A percentile compares a stretch with the other conserved stretches of the same genome.
Conservation (phyloP, 2,329 filamentous ascomycete species). For the Thielaviopsis euricoi region DNA sequence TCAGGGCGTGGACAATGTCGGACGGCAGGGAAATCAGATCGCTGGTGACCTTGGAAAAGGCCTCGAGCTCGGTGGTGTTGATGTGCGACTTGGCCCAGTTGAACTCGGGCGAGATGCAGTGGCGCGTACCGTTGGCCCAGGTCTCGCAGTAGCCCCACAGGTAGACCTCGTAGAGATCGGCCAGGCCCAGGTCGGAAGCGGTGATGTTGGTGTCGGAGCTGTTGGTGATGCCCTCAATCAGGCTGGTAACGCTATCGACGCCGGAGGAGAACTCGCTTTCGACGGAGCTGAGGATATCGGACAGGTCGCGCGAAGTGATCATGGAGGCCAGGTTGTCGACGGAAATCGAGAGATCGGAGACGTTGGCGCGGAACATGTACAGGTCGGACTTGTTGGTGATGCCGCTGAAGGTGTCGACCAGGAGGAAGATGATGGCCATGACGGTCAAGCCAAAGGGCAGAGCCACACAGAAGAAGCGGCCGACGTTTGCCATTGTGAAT, state of each 20-base stretch:
- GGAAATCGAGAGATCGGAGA: conserved; percentile 27
- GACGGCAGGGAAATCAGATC: conserved; percentile 49
- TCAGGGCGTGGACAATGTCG: conserved; percentile 48
- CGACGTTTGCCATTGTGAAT: conserved; percentile 37
- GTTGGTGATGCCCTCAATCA: conserved; percentile 11
- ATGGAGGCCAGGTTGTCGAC: conserved; percentile 13
- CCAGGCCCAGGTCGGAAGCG: conserved; percentile 42
- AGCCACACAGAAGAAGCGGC: conserved; percentile 72
- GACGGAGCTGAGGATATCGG: conserved; percentile 37
- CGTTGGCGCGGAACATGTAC: conserved; percentile 44
- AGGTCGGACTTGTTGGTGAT: conserved; percentile 35
- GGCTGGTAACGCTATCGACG: conserved; percentile 28
- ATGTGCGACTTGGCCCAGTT: conserved; percentile 64
- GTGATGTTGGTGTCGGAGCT: conserved; percentile 32
- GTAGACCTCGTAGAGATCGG: conserved; percentile 63
- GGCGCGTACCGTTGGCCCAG: conserved; percentile 34
- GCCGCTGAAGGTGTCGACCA: conserved; percentile 39
- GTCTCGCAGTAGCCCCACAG: conserved; percentile 78
- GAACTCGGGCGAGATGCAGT: conserved; percentile 55
- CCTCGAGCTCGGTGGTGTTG: conserved; percentile 44
- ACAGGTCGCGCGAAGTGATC: conserved; percentile 28
- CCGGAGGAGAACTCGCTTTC: conserved; percentile 45
- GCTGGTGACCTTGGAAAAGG: conserved; percentile 30
- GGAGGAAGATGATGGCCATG: conserved; percentile 54
- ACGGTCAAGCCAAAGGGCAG: conserved; percentile 71